Evolutionary conservation across 306 rosid genomes (phyloP).

Genomic region (Casuarina glauca): DNA sequence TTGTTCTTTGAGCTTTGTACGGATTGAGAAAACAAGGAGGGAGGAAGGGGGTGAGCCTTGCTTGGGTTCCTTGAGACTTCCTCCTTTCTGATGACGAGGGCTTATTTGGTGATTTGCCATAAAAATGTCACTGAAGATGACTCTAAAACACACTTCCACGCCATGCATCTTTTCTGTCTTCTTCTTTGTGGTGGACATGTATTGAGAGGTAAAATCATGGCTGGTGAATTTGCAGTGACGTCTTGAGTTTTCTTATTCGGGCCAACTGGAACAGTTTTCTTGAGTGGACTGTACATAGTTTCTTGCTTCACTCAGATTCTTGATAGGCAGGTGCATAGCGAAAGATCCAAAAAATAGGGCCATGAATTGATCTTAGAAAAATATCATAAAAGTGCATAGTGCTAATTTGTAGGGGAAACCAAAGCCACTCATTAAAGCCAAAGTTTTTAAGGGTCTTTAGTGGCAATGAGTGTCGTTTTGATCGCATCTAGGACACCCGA

Average conservation of each 20-base stretch:
- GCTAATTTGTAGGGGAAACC: constrained; percentile 19
- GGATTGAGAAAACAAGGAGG: too few relatives aligned
- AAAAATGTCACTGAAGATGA: not conserved
- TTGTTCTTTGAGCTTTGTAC: not conserved
- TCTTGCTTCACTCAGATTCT: not conserved
- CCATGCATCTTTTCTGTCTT: too few relatives aligned
- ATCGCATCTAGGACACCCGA: constrained; percentile 35
- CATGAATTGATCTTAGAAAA: constrained; percentile 15
- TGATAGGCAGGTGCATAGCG: constrained; percentile 1
- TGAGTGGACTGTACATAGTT: too few relatives aligned
- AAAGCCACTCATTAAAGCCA: constrained; percentile 30
- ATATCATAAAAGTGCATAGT: constrained; percentile 24
- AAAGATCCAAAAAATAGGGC: constrained; percentile 13
- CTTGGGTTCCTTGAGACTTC: too few relatives aligned
- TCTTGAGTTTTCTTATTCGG: too few relatives aligned
- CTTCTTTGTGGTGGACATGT: not conserved
- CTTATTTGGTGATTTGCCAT: not conserved
- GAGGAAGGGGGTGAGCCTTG: too few relatives aligned
- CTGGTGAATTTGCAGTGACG: not conserved
- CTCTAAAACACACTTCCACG: not conserved
- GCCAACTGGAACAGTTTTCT: not conserved
- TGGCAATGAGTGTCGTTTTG: constrained; percentile 43
- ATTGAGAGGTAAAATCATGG: not conserved
- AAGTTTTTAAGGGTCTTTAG: constrained; percentile 36
- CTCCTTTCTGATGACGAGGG: constrained; percentile 9